These are phyloP conservation scores for Lobosporangium transversale DNA, from an alignment of 192 early-diverging fungal species.

Conservation along the genomic window DNA sequence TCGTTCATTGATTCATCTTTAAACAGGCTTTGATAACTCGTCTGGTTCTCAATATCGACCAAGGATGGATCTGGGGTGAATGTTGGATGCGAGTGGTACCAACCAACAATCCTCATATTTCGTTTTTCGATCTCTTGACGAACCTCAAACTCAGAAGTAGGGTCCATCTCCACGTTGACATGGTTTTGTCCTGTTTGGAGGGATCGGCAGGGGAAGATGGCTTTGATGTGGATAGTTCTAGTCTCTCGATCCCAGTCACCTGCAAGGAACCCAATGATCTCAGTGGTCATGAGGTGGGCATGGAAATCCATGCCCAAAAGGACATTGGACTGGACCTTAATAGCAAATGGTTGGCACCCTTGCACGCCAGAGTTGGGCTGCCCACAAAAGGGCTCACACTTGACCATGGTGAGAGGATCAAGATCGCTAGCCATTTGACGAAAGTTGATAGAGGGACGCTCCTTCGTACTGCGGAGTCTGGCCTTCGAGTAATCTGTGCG, in stretches of 20 bases:
- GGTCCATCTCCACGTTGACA: conserved; percentile 93
- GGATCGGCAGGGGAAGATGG: conserved; percentile 81
- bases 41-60: conserved; percentile 92
- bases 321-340: conserved; percentile 78
- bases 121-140: conserved; percentile 75
- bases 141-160: conserved; percentile 78
- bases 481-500: conserved; percentile 66
- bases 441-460: conserved; percentile 55
- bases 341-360: conserved; percentile 84
- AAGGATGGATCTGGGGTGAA: conserved; percentile 88
- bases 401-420: conserved; percentile 85
- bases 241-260: conserved; percentile 73
- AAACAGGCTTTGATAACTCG: conserved; percentile 84
- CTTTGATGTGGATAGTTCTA: conserved; percentile 61
- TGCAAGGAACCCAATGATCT: conserved; percentile 90
- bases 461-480: conserved; percentile 58
- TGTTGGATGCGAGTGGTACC: conserved; percentile 95
- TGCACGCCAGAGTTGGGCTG: conserved; percentile 68
- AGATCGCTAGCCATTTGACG: conserved; percentile 56
- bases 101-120: conserved; percentile 86
- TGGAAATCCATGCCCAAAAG: conserved; percentile 92
- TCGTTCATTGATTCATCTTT: conserved; percentile 62
- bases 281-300: conserved; percentile 87
- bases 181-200: conserved; percentile 74
- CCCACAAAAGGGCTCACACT: conserved; percentile 80